These are phyloP conservation scores for Wallacemonas collosoma DNA, from an alignment of 208 protist genomes.

Conservation along the genomic window DNA sequence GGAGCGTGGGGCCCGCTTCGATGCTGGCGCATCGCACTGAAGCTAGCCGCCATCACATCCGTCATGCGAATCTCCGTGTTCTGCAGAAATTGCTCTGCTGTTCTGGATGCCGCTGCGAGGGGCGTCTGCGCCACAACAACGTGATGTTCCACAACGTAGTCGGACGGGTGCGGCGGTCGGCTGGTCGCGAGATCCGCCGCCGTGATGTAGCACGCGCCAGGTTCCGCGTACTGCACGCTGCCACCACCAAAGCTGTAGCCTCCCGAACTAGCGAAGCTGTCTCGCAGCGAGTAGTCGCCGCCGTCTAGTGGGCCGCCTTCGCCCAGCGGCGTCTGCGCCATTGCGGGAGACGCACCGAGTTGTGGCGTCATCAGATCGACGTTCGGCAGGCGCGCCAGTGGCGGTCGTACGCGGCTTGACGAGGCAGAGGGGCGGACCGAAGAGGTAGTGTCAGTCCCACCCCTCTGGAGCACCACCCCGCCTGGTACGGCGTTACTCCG, in stretches of 20 bases:
- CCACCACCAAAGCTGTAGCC: background rate
- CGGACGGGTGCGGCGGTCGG: background rate
- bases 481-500: background rate
- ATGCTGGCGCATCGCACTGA: conserved; percentile 32
- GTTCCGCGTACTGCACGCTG: conserved; percentile 40
- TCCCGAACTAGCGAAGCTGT: conserved; percentile 22
- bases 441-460: too few species aligned
- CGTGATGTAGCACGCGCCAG: conserved; percentile 41
- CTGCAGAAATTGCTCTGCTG: conserved; percentile 9
- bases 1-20: background rate
- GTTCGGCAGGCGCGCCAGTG: conserved; percentile 6
- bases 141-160: conserved; percentile 34
- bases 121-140: conserved; percentile 33
- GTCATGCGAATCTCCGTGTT: conserved; percentile 31
- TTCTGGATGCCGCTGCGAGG: conserved; percentile 3
- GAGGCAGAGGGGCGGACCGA: background rate
- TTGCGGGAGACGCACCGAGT: conserved; percentile 20
- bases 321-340: conserved; percentile 5
- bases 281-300: background rate
- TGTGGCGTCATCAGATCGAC: conserved; percentile 27
- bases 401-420: conserved; percentile 2
- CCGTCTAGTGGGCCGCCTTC: background rate
- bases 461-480: background rate
- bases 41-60: conserved; percentile 43
- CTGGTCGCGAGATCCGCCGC: conserved; percentile 20